Evolutionary conservation across 805 yeast species (phyloP).

Genomic region (Candida ortonii): DNA sequence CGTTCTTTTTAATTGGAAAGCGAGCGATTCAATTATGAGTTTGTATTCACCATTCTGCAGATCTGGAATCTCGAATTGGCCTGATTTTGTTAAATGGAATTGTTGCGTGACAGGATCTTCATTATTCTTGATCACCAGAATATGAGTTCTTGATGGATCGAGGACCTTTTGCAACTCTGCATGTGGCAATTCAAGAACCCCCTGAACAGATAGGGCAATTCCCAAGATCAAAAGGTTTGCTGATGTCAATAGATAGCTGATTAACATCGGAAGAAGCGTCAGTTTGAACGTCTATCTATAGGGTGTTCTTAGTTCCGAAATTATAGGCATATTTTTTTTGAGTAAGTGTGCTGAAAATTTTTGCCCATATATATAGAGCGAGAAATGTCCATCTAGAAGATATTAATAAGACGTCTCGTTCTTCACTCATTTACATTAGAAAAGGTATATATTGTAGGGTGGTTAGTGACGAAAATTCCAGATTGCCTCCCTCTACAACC

Average conservation of each 20-base stretch:
- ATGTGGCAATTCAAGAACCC: too few species aligned
- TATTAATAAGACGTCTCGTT: conserved; percentile 12
- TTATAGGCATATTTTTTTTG: too few species aligned
- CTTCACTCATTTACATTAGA: conserved; percentile 31
- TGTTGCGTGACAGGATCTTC: not conserved
- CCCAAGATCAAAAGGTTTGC: too few species aligned
- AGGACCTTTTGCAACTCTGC: too few species aligned
- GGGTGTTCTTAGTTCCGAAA: too few species aligned
- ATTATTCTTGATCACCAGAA: too few species aligned
- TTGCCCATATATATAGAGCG: not conserved
- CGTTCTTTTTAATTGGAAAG: conserved; percentile 17
- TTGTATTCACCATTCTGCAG: conserved; percentile 15
- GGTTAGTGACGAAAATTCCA: conserved; percentile 32
- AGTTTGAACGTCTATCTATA: too few species aligned
- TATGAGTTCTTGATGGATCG: conserved; percentile 17
- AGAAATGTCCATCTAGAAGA: not conserved
- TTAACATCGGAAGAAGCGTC: too few species aligned
- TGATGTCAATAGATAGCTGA: too few species aligned
- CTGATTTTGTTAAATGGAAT: conserved; percentile 16
- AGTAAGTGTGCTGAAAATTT: not conserved
- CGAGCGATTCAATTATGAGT: conserved; percentile 18
- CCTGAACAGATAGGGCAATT: too few species aligned
- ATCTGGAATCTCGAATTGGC: conserved; percentile 13
- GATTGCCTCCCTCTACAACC: conserved; percentile 41
- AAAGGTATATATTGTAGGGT: conserved; percentile 40